phyloP scores from a whole-genome alignment of 441 rosid genomes.

The Pelargonium citronellum region DNA sequence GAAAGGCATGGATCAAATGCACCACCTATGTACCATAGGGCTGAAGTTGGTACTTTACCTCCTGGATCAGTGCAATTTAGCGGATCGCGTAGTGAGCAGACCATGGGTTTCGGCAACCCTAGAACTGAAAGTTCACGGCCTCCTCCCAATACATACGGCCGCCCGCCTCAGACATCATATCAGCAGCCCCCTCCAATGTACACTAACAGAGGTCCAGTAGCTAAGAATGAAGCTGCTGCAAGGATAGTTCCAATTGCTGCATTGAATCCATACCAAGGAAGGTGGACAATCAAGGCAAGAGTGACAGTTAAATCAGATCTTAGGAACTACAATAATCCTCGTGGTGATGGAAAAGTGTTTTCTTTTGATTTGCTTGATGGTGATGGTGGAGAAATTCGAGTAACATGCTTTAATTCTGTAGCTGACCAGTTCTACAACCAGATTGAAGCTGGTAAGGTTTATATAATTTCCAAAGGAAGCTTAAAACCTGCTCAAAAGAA shows the following conservation, averaged over 20 bases:
- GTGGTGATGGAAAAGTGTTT: conserved; percentile 86
- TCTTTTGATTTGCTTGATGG: conserved; percentile 85
- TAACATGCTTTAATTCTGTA: conserved; percentile 79
- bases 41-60: conserved; percentile 30
- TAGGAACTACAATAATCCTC: conserved; percentile 70
- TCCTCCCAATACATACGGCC: conserved; percentile 26
- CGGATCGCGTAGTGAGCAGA: conserved; percentile 32
- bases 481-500: conserved; percentile 81
- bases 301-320: conserved; percentile 82
- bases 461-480: conserved; percentile 71
- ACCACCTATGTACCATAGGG: conserved; percentile 28
- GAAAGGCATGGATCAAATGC: conserved; percentile 30
- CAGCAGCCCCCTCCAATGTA: conserved; percentile 63
- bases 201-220: conserved; percentile 57
- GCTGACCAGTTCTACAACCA: conserved; percentile 68
- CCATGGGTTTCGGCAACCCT: conserved; percentile 29
- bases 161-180: conserved; percentile 31
- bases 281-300: conserved; percentile 91
- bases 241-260: conserved; percentile 71
- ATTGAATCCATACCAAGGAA: conserved; percentile 81
- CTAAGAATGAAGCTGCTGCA: conserved; percentile 85
- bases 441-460: conserved; percentile 80
- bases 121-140: conserved; percentile 38
- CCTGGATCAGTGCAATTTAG: conserved; percentile 33
- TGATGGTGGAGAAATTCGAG: conserved; percentile 83